phyloP scores from a whole-genome alignment of 2,329 filamentous ascomycete genomes.

The Trichoderma oligosporum region DNA sequence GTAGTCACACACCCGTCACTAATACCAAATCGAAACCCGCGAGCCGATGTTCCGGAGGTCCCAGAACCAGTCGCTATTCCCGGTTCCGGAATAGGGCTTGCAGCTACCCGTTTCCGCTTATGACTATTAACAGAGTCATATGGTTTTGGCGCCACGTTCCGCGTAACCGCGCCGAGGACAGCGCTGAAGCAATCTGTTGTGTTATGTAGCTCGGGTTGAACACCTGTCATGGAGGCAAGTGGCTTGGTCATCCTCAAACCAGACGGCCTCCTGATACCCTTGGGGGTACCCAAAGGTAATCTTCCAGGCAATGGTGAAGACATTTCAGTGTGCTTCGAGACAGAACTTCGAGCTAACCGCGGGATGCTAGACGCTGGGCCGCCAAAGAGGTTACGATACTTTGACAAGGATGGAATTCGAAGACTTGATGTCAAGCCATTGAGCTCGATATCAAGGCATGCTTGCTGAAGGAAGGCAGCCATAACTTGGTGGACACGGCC shows the following conservation, averaged over 20 bases:
- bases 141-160: slow-evolving; percentile 28
- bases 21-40: neutral
- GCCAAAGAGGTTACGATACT: slow-evolving; percentile 32
- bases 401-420: slow-evolving; percentile 35
- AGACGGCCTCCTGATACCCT: slow-evolving; percentile 18
- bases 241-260: slow-evolving; percentile 17
- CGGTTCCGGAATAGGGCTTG: slow-evolving; percentile 26
- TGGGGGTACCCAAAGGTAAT: slow-evolving; percentile 36
- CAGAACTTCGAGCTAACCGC: slow-evolving; percentile 43
- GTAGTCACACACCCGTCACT: neutral
- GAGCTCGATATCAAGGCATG: slow-evolving; percentile 72
- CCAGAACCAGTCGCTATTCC: neutral
- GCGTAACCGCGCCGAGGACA: slow-evolving; percentile 33
- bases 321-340: slow-evolving; percentile 40
- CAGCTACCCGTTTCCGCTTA: slow-evolving; percentile 34
- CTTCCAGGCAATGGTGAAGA: slow-evolving; percentile 44
- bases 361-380: slow-evolving; percentile 41
- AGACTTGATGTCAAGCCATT: slow-evolving; percentile 40
- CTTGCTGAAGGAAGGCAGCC: slow-evolving; percentile 77
- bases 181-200: slow-evolving; percentile 30
- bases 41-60: neutral
- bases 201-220: neutral
- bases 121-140: slow-evolving; percentile 24
- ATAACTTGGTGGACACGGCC: slow-evolving; percentile 72
- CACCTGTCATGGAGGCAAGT: neutral